Conservation (phyloP, 208 protist genomes). For the Trypanosoma mega region DNA sequence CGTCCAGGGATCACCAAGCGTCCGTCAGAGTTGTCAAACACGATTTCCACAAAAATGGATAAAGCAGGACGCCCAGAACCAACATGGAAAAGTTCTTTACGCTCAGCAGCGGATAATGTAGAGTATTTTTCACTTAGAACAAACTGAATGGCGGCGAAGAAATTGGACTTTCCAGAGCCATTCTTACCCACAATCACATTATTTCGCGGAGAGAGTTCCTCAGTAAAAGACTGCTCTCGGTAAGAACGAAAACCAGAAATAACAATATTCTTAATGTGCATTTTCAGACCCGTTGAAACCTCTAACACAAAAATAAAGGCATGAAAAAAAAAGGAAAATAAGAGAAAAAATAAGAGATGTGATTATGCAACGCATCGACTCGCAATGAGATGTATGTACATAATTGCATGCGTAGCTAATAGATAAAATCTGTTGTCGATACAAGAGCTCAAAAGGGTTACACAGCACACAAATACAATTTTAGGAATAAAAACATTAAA, state of each 20-base stretch:
- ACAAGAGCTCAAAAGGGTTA: too few relatives aligned
- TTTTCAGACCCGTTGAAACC: slow-evolving; percentile 23
- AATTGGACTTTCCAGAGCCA: slow-evolving; percentile 98
- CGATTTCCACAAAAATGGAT: slow-evolving; percentile 97
- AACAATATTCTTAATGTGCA: slow-evolving; percentile 93
- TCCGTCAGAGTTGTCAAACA: slow-evolving; percentile 98
- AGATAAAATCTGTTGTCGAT: too few relatives aligned
- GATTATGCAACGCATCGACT: too few relatives aligned
- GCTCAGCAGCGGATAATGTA: slow-evolving; percentile 86
- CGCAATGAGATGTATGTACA: too few relatives aligned
- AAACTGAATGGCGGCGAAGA: slow-evolving; percentile 97
- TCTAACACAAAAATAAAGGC: too few relatives aligned
- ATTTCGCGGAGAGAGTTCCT: slow-evolving; percentile 73
- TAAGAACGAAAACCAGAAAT: slow-evolving; percentile 93
- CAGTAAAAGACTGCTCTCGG: slow-evolving; percentile 83
- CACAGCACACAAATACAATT: too few relatives aligned
- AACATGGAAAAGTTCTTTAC: slow-evolving; percentile 95
- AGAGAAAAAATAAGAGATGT: too few relatives aligned
- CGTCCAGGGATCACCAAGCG: slow-evolving; percentile 92
- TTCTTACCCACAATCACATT: slow-evolving; percentile 95
- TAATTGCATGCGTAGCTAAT: too few relatives aligned
- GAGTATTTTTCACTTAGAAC: slow-evolving; percentile 94
- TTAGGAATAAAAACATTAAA: too few relatives aligned
- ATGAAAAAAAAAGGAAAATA: too few relatives aligned
- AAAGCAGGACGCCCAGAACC: slow-evolving; percentile 86